Evolutionary conservation across 1,284 basidiomycete species (phyloP), one percentile per base, ranked within the genome.

Genomic region (Trametes versicolor): DNA sequence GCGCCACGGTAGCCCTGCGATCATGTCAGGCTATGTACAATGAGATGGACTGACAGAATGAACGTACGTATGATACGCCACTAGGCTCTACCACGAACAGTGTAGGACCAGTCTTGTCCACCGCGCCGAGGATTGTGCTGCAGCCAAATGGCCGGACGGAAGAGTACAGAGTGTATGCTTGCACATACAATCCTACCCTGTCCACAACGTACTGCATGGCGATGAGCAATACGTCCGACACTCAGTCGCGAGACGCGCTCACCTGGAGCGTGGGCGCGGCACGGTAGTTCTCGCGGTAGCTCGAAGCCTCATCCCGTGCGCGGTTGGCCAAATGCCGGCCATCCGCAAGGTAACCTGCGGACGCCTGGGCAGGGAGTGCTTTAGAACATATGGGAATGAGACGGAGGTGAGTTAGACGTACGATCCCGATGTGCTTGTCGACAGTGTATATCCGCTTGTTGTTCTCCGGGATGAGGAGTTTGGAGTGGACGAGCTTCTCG

Each of bases 81-180:
- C 94, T 97, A 1, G 98, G 98, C 79, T 99, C 98, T 60, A 99
- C 86, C 67, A 98, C 91, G 80, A 90, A 98, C 32, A 99, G 84
- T 59, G 88, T 84, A 58, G 98, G 96, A 2, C 96, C 96, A 47
- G 86, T 86, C 78, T 95, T 93, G 83, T 99, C 98, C 8, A 97
- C 85, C 12, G 93, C 91, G 47, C 91, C 97, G 21, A 99, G 81
- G 75, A 99, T 93, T 25, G 96, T 92, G 71, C 95, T 96, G 71
- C 97, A 91, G 17, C 98, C 98, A 72, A 99, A 99, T 0, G 98
- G 98, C 29, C 98, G 91, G 37, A 99, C 98, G 27, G 97, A 98
- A 0, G 97, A 98, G 80, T 99, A 99, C 58, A 98, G 90, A 9
- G 98, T 99, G 82, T 98, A 99, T 23, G 93, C 92, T 81, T 99